phyloP scores from a whole-genome alignment of 1,284 basidiomycete species.

The Ceraceosorus guamensis region DNA sequence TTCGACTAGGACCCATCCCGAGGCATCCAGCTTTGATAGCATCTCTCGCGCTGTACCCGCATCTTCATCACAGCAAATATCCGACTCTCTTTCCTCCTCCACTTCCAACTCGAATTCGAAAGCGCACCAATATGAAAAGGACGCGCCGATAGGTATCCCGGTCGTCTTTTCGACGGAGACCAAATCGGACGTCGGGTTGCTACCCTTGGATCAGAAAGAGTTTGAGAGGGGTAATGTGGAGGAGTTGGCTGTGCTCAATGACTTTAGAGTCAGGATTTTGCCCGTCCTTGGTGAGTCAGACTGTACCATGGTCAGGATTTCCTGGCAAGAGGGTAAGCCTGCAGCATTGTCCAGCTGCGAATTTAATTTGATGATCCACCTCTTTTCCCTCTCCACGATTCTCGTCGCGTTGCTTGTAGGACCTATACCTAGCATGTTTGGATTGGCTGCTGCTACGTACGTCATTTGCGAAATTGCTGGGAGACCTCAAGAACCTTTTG shows the following conservation, averaged over 20 bases:
- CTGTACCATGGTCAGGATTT: too few relatives aligned
- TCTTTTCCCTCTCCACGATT: too few relatives aligned
- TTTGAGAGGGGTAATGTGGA: conserved; percentile 76
- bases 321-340: too few relatives aligned
- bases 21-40: too few relatives aligned
- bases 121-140: background rate
- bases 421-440: conserved; percentile 46
- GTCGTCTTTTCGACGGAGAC: conserved; percentile 83
- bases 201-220: conserved; percentile 86
- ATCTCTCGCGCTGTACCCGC: background rate
- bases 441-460: conserved; percentile 41
- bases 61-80: background rate
- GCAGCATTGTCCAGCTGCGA: too few relatives aligned
- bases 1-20: too few relatives aligned
- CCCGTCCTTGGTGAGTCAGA: conserved; percentile 70
- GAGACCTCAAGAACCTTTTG: conserved; percentile 38
- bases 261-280: conserved; percentile 83
- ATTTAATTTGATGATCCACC: too few relatives aligned
- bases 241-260: conserved; percentile 83
- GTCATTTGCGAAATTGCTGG: conserved; percentile 43
- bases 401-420: too few relatives aligned
- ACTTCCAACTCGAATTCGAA: conserved; percentile 1
- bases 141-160: conserved; percentile 16
- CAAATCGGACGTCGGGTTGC: conserved; percentile 68
- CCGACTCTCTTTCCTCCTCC: background rate